These are phyloP conservation scores for Trichophyton rubrum DNA, from an alignment of 2,329 filamentous ascomycete species.

Conservation along the genomic window DNA sequence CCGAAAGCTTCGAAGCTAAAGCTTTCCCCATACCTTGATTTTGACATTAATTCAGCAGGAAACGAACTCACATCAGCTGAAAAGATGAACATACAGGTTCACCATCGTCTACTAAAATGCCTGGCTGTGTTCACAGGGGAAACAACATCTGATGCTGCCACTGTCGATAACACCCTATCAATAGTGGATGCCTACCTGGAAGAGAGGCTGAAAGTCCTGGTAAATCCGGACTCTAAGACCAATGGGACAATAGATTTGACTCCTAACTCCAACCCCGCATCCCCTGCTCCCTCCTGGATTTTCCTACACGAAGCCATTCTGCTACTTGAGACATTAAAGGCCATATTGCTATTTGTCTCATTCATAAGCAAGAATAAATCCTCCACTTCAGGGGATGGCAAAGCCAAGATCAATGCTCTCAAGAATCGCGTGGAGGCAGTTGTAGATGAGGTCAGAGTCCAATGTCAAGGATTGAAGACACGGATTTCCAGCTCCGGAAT, in stretches of 20 bases:
- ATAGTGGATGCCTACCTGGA: conserved; percentile 11
- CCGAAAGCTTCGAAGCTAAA: neutral
- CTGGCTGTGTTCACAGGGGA: conserved; percentile 12
- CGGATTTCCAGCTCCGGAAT: conserved; percentile 29
- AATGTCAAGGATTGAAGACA: conserved; percentile 27
- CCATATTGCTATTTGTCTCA: conserved; percentile 23
- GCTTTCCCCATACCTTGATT: conserved; percentile 1
- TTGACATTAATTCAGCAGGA: conserved; percentile 14
- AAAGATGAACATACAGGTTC: conserved; percentile 24
- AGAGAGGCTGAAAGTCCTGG: neutral
- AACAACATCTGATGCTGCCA: neutral
- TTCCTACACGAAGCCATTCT: conserved; percentile 30
- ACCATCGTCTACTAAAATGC: conserved; percentile 24
- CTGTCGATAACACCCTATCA: conserved; percentile 5
- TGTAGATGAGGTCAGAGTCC: conserved; percentile 24
- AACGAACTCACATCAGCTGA: conserved; percentile 27
- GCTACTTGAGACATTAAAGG: conserved; percentile 31
- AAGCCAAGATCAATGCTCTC: conserved; percentile 24
- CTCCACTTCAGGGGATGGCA: conserved; percentile 18
- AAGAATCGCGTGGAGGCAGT: conserved; percentile 18
- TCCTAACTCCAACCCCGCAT: conserved; percentile 15
- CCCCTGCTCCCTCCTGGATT: conserved; percentile 28
- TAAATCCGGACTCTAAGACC: neutral
- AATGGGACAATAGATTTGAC: conserved; percentile 10
- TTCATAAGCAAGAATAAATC: conserved; percentile 19